phyloP scores from a whole-genome alignment of 2,329 filamentous ascomycete species.

The Xylariaceae sp. region DNA sequence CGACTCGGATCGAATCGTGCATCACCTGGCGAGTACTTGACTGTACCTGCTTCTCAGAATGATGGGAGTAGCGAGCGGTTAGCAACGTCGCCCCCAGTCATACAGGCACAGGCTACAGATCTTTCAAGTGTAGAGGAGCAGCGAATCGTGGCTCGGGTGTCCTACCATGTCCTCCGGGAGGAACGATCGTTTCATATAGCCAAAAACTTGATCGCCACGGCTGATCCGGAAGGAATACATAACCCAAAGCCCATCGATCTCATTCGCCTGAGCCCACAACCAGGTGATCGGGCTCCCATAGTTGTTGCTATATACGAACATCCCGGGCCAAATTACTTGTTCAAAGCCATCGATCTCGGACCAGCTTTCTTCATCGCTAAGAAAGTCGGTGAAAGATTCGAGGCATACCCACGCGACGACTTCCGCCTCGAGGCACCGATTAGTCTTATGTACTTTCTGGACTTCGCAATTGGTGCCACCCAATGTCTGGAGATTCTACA shows the following conservation, averaged over 20 bases:
- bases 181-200: slow-evolving; percentile 85
- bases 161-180: slow-evolving; percentile 74
- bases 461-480: slow-evolving; percentile 85
- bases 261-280: slow-evolving; percentile 62
- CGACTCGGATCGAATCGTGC: slow-evolving; percentile 40
- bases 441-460: slow-evolving; percentile 71
- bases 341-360: slow-evolving; percentile 69
- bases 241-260: slow-evolving; percentile 80
- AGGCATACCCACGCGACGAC: slow-evolving; percentile 39
- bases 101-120: slow-evolving; percentile 38
- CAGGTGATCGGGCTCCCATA: slow-evolving; percentile 66
- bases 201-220: slow-evolving; percentile 65
- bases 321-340: slow-evolving; percentile 69
- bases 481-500: slow-evolving; percentile 89
- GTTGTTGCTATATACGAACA: slow-evolving; percentile 78
- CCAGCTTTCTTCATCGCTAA: slow-evolving; percentile 63
- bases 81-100: slow-evolving; percentile 29
- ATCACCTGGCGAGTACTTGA: slow-evolving; percentile 37
- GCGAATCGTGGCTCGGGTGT: slow-evolving; percentile 75
- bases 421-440: slow-evolving; percentile 55
- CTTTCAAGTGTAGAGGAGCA: slow-evolving; percentile 52
- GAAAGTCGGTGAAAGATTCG: slow-evolving; percentile 48
- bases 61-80: slow-evolving; percentile 37
- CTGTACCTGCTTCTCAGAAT: slow-evolving; percentile 31
- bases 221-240: slow-evolving; percentile 69